These are phyloP conservation scores for Turritis glabra DNA, from an alignment of 345 rosid species.

Conservation along the genomic window DNA sequence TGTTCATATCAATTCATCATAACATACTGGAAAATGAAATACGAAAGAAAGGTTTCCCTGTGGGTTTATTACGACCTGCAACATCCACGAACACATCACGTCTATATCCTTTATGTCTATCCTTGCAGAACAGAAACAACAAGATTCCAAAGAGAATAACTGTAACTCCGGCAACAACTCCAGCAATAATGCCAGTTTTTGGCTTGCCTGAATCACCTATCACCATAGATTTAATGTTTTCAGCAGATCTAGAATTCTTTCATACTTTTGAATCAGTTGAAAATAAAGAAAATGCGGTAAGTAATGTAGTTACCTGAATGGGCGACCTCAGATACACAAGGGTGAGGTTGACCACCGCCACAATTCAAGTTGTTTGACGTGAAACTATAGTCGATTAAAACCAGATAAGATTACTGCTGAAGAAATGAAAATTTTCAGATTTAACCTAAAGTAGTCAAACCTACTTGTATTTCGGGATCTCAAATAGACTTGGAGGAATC, in stretches of 20 bases:
- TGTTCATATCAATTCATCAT: background rate
- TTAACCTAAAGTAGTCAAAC: conserved; percentile 14
- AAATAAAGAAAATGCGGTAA: background rate
- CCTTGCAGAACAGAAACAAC: conserved; percentile 57
- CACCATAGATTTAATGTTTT: background rate
- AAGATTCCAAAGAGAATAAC: conserved; percentile 55
- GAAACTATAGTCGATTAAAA: conserved; percentile 57
- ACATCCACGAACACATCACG: conserved; percentile 92
- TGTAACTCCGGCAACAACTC: conserved; percentile 62
- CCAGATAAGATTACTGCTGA: conserved; percentile 15
- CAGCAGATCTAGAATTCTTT: background rate
- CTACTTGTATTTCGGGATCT: conserved; percentile 75
- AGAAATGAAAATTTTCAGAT: background rate
- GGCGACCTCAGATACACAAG: conserved; percentile 55
- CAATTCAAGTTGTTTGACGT: conserved; percentile 71
- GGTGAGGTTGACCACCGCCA: conserved; percentile 45
- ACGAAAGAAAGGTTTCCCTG: background rate
- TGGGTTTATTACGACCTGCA: conserved; percentile 53
- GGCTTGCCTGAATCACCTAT: conserved; percentile 69
- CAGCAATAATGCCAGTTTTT: conserved; percentile 65
- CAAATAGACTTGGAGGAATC: conserved; percentile 71
- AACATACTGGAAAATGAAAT: background rate
- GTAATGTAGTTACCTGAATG: conserved; percentile 55
- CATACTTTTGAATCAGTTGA: background rate
- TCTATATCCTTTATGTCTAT: conserved; percentile 62